Evolutionary conservation across 2,329 filamentous ascomycete genomes (phyloP), one percentile per base, ranked within the genome.

Genomic region (Epichloe bromicola): DNA sequence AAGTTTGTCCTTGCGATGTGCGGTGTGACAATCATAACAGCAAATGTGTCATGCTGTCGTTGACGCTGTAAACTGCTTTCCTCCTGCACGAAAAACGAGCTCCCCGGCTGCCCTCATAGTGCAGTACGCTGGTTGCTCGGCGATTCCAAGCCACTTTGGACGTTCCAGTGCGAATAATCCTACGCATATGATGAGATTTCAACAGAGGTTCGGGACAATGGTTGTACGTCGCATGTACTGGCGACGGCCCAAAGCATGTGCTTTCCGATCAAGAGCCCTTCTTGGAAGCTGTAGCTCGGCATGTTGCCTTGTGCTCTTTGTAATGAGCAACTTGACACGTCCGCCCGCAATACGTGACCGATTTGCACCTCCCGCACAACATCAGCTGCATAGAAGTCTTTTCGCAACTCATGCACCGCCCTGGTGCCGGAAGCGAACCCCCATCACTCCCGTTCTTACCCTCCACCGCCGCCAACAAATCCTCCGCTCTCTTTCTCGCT

Each of bases 401-500:
- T 43, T 49, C 47, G 52, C 54, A 55, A 48, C 50, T 51, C 42
- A 51, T 49, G 37, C 54, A 55, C 34, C 36, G 20, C 38, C 7
- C 44, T 42, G 17, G 46, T 40, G 42, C 26, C 12, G 48, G 50
- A 17, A 44, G 34, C 26, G 20, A 50, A 49, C 10, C 36, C 7
- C 7, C 36, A 26, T 23, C 50, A 4, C 41, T 46, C 19, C 19
- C 19, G 41, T 36, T 46, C 4, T 42, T 49, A 4, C 46, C 54
- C 26, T 46, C 23, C 37, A 53, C 38, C 26, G 42, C 46, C 41
- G 53, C 53, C 49, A 65, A 52, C 56, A 67, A 54, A 52, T 60
- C 55, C 55, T 63, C 58, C 48, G 63, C 62, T 57, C 49, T 64
- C 54, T 60, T 60, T 56, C 53, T 64, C 46, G 64, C 62, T 55